Base-by-base conservation (phyloP, 495 filamentous ascomycete species). In the Thozetella sp. region DNA sequence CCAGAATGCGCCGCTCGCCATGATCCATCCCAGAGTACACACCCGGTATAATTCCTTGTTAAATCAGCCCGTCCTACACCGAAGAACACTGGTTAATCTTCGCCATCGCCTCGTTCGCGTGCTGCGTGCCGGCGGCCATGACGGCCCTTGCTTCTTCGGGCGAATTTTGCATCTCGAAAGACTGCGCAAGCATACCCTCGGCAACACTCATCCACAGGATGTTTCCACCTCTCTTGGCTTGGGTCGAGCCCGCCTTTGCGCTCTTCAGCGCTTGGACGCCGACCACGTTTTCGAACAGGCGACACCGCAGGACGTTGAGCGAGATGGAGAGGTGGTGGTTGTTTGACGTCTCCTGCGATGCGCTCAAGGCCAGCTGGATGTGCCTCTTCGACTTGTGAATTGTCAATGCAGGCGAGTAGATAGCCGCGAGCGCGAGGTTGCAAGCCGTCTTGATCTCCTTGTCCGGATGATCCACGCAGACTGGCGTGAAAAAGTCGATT, bases 211-310 rank as follows among this genome's bases (percentile, higher is more conserved):
- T 88, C 95, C 95, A 99, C 22, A 99, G 71, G 1, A 80, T 76
- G 71, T 93, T 92, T 24, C 87, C 85, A 52, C 86, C 86, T 68
- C 86, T 89, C 67, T 84, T 86, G 3, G 93, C 92, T 78, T 94
- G 87, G 15, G 82, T 84, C 55, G 86, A 78, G 25, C 85, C 90
- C 0, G 93, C 93, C 46, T 84, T 81, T 0, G 90, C 91, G 61
- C 89, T 90, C 77, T 97, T 97, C 62, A 96, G 87, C 1, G 94
- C 90, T 74, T 98, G 94, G 57, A 93, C 92, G 34, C 91, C 92
- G 2, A 97, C 85, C 13, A 94, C 90, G 26, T 89, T 90, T 24
- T 85, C 82, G 76, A 97, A 98, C 71, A 98, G 93, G 50, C 86
- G 84, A 70, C 79, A 84, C 63, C 89, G 88, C 92, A 98, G 93